A percentile compares a stretch with the other conserved stretches of the same genome.
Conservation (phyloP, 2,329 filamentous ascomycete species). For the Beauveria caledonica region DNA sequence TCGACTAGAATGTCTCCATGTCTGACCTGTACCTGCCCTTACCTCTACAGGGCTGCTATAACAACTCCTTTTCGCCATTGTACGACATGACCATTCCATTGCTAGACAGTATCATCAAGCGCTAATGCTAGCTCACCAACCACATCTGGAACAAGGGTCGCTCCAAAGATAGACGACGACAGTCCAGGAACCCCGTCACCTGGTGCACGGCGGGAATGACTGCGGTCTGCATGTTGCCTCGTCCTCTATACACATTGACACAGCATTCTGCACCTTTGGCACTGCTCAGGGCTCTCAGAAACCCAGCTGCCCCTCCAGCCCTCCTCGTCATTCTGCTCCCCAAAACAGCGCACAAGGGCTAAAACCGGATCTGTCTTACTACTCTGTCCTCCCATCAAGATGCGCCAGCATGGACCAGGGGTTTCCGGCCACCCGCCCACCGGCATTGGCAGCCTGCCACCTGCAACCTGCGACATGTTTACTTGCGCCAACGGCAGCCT, state of each 20-base stretch:
- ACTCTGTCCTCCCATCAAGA: constrained; percentile 9
- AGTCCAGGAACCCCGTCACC: neutral
- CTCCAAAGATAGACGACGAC: neutral
- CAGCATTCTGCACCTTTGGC: neutral
- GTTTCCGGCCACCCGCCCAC: neutral
- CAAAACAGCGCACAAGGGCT: neutral
- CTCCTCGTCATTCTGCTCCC: neutral
- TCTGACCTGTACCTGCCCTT: neutral
- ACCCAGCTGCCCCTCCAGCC: neutral
- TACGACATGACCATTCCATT: constrained; percentile 4
- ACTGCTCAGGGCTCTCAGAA: neutral
- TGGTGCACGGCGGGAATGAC: constrained; percentile 3
- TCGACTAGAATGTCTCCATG: neutral
- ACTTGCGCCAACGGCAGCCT: neutral
- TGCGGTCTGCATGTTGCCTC: neutral
- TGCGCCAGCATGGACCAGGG: constrained; percentile 8
- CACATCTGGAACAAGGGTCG: constrained; percentile 1
- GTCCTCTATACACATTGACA: neutral
- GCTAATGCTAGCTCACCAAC: constrained; percentile 2
- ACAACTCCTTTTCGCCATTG: neutral
- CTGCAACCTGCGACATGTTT: neutral
- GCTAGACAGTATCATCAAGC: neutral
- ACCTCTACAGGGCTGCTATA: neutral
- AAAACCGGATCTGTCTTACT: constrained; percentile 3
- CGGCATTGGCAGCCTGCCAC: neutral